Conservation (phyloP, 1,139 yeast genomes). For the Suhomyces atakaporum region DNA sequence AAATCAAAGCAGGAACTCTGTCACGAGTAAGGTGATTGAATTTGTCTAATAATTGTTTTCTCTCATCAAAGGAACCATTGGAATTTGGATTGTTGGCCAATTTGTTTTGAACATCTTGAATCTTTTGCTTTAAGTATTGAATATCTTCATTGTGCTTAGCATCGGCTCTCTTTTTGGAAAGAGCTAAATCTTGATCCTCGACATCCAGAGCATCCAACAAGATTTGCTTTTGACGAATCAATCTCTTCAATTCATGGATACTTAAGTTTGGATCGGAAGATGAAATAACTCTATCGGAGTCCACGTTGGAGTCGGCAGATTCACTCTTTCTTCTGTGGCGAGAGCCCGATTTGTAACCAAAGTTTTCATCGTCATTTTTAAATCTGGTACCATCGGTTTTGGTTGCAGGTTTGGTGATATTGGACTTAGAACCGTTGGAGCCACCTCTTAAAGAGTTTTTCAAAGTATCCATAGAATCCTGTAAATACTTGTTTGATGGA, state of each 20-base stretch:
- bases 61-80: slow-evolving; percentile 39
- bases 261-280: slow-evolving; percentile 36
- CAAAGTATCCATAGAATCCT: slow-evolving; percentile 46
- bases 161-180: slow-evolving; percentile 22
- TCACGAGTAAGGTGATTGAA: slow-evolving; percentile 60
- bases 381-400: slow-evolving; percentile 59
- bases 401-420: slow-evolving; percentile 40
- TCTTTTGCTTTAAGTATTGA: slow-evolving; percentile 62
- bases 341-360: slow-evolving; percentile 66
- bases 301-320: slow-evolving; percentile 10
- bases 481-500: slow-evolving; percentile 69
- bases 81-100: slow-evolving; percentile 34
- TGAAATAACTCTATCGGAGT: slow-evolving; percentile 21
- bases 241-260: slow-evolving; percentile 58
- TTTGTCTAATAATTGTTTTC: slow-evolving; percentile 46
- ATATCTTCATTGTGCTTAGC: slow-evolving; percentile 49
- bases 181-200: slow-evolving; percentile 54
- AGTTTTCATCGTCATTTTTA: slow-evolving; percentile 65
- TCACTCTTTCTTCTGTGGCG: slow-evolving; percentile 53
- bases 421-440: slow-evolving; percentile 30
- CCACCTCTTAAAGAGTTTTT: slow-evolving; percentile 47
- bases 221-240: slow-evolving; percentile 68
- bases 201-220: slow-evolving; percentile 72
- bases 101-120: slow-evolving; percentile 55
- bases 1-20: slow-evolving; percentile 67